Percentiles rank a stretch among this genome's conserved stretches.
phyloP scores from a whole-genome alignment of 1,139 yeast genomes.

The Sugiyamaella grinbergsii region DNA sequence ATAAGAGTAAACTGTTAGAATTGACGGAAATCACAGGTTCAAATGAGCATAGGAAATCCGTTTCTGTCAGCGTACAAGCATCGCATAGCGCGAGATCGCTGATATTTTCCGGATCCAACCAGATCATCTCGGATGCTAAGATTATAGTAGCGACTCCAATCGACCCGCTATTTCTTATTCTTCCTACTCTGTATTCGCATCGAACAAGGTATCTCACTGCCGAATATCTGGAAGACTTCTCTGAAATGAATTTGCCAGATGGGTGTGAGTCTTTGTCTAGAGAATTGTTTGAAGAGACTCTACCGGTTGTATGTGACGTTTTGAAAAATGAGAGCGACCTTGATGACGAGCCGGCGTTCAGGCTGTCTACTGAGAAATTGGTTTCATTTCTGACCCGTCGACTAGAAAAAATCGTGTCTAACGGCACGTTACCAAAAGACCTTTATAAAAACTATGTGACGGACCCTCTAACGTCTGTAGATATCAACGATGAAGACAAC shows the following conservation, averaged over 20 bases:
- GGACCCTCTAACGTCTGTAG: constrained; percentile 35
- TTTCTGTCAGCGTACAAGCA: constrained; percentile 22
- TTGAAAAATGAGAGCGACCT: constrained; percentile 25
- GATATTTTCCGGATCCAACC: constrained; percentile 26
- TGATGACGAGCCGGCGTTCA: constrained; percentile 21
- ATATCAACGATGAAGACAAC: constrained; percentile 27
- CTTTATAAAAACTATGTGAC: constrained; percentile 22
- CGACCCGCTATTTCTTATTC: constrained; percentile 38
- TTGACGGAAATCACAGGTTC: constrained; percentile 33
- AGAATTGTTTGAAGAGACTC: constrained; percentile 12
- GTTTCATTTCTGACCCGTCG: constrained; percentile 28
- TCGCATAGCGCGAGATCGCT: constrained; percentile 32
- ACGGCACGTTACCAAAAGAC: constrained; percentile 26
- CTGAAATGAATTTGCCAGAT: constrained; percentile 27
- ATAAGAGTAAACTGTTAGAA: constrained; percentile 31
- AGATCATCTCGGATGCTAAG: constrained; percentile 29
- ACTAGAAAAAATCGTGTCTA: constrained; percentile 23
- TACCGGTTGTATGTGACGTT: constrained; percentile 19
- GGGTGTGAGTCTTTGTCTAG: constrained; percentile 22
- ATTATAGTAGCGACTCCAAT: constrained; percentile 40
- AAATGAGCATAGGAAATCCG: constrained; percentile 21
- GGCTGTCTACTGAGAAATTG: constrained; percentile 30
- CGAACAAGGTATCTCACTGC: constrained; percentile 33
- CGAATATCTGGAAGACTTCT: constrained; percentile 39
- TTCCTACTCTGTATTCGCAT: constrained; percentile 33